Percentiles rank a stretch among this genome's conserved stretches.
Evolutionary conservation across 352 stramenopile species (phyloP).

Genomic region (Phytopythium litorale): DNA sequence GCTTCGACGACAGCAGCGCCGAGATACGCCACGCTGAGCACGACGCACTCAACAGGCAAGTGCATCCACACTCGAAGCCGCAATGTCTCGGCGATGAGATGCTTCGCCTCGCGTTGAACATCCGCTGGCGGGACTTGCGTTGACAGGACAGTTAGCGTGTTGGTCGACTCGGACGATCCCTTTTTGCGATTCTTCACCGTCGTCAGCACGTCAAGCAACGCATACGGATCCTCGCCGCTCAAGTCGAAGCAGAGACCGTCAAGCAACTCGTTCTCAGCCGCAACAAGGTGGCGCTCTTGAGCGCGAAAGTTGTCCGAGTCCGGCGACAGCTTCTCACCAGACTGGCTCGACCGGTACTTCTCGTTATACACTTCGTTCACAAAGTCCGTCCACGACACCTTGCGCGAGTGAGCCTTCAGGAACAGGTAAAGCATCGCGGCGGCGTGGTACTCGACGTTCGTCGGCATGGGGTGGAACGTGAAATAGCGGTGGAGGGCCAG

Average conservation of each 20-base stretch:
- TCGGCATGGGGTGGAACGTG: conserved; percentile 68
- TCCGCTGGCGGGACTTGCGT: conserved; percentile 30
- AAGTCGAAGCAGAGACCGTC: conserved; percentile 78
- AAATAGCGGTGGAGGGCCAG: conserved; percentile 79
- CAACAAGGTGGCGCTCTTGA: conserved; percentile 53
- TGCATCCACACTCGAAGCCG: conserved; percentile 63
- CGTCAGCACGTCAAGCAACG: conserved; percentile 65
- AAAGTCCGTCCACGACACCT: conserved; percentile 57
- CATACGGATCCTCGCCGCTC: conserved; percentile 63
- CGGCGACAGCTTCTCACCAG: conserved; percentile 5
- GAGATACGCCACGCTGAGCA: conserved; percentile 67
- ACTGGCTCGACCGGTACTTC: conserved; percentile 28
- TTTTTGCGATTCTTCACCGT: conserved; percentile 44
- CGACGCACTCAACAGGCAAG: conserved; percentile 55
- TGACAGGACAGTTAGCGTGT: background rate
- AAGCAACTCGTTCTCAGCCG: conserved; percentile 54
- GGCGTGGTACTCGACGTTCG: conserved; percentile 64
- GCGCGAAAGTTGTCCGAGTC: conserved; percentile 48
- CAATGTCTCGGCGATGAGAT: conserved; percentile 50
- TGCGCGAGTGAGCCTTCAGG: conserved; percentile 64
- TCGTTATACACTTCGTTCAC: conserved; percentile 69
- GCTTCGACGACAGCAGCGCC: conserved; percentile 47
- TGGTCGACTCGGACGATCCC: conserved; percentile 8
- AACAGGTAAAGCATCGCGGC: conserved; percentile 73
- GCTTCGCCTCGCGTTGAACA: conserved; percentile 65